Evolutionary conservation across 805 yeast genomes (phyloP), one percentile per base, ranked within the genome.

Genomic region (Candida namnaoensis): DNA sequence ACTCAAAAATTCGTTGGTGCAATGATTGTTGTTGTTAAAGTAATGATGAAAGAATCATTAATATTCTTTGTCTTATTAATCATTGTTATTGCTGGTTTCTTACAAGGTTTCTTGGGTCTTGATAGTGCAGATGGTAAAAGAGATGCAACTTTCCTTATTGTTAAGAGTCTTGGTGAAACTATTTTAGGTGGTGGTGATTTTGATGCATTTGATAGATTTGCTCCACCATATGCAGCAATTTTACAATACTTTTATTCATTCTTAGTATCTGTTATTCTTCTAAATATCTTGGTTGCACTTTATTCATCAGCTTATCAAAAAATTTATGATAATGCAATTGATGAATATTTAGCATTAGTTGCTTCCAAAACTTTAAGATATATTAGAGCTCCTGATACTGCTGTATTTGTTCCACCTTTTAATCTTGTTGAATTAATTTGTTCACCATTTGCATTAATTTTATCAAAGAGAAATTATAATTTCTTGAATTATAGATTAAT

Each of bases 51-150:
- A 51, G 96, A 88, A 59, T 82, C 93, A 2, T 58, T 85, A n/a
- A 70, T 87, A 12, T 88, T 88, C 65, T 88, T 88, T 56, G 82
- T 85, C 37, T 64, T 88, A 48, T 66, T 88, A 42, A 64, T 72
- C 8, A 74, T 87, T 43, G 79, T 88, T 33, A 78, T 82, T 46
- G 57, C 82, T 38, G 96, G 96, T 0, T 88, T 88, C 61, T 64
- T 86, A 42, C 96, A 88, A 57, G 95, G 95, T 0, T 86, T 88
- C 58, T 60, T 88, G 32, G 96, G 95, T 11, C 67, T 88, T 41
- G 96, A 88, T 61, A 82, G 85, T 33, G 83, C 95, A 3, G 96
- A 88, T 60, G 95, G 96, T 48, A 77, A 74, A 47, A 68, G 82
- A 44, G 93, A 87, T 49, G 82, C 85, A 25, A 84, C 95, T 1